Conservation (phyloP, 129 eudicot species). For the Flaveria linearis region DNA sequence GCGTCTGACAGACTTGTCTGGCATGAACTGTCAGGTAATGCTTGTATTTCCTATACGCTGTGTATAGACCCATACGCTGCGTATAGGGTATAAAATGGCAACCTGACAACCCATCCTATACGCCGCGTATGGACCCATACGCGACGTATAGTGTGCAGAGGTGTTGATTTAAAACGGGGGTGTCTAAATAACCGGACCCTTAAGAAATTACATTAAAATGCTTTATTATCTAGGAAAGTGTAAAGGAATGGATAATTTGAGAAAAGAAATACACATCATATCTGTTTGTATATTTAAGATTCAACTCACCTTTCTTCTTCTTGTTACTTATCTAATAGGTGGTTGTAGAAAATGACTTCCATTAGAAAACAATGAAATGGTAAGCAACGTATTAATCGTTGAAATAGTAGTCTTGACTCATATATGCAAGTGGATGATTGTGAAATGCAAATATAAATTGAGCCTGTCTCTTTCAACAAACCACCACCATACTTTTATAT, state of each 20-base stretch:
- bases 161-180: too few species aligned
- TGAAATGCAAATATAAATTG: slow-evolving; percentile 19
- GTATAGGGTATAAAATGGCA: too few species aligned
- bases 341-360: slow-evolving; percentile 12
- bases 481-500: slow-evolving; percentile 11
- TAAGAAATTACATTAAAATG: neutral
- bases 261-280: neutral
- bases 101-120: too few species aligned
- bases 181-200: too few species aligned
- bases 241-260: neutral
- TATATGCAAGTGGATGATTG: slow-evolving; percentile 21
- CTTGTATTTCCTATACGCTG: too few species aligned
- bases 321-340: slow-evolving; percentile 5
- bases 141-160: too few species aligned
- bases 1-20: too few species aligned
- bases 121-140: too few species aligned
- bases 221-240: neutral
- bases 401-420: slow-evolving; percentile 21
- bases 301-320: neutral
- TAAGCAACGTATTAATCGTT: slow-evolving; percentile 7
- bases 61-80: too few species aligned
- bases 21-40: too few species aligned
- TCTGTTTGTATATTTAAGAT: slow-evolving; percentile 1
- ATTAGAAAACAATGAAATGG: neutral
- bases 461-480: slow-evolving; percentile 4